Evolutionary conservation across 2,329 filamentous ascomycete genomes (phyloP), one percentile per base, ranked within the genome.

Genomic region (Ascochyta viciae-villosae): DNA sequence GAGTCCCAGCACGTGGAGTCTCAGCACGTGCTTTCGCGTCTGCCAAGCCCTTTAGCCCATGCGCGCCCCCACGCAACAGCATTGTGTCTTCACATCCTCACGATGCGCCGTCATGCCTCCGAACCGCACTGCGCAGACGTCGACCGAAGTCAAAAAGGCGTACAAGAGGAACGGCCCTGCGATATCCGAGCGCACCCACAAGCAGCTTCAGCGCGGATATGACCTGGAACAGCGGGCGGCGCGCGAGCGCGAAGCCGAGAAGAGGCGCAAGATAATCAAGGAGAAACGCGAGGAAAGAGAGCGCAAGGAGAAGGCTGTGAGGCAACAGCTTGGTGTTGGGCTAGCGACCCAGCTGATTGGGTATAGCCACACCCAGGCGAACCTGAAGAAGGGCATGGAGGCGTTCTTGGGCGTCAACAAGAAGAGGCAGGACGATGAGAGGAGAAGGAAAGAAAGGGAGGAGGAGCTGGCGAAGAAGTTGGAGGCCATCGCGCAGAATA

Each of bases 311-410:
- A 60, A 54, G 10, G 58, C 68, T 12, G 63, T 60, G 3, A 63
- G 74, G 34, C 61, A 64, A 27, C 64, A 67, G 35, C 52, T 67
- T 19, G 75, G 75, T 1, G 58, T 76, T 3, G 71, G 76, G 3
- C 43, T 75, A 19, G 76, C 76, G 7, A 77, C 75, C 6, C 76
- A 78, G 54, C 41, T 76, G 26, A 65, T 71, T 45, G 75, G 76
- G n/a, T 78, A 70, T 43, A 75, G 65, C 43, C 72, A 71, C 29
- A 75, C 71, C 0, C 76, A 78, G 58, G 70, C 67, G 35, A 60
- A 66, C 50, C 47, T 76, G 58, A 77, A 77, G 60, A 68, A 51
- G 26, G 73, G 70, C 19, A 77, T 78, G 75, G 73, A 76, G 51
- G 62, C 69, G 0, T 75, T 75, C 40, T 22, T 75, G 31, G 71